A percentile compares a stretch with the other conserved stretches of the same genome.
These are phyloP conservation scores for Coemansia sp. DNA, from an alignment of 192 early-diverging fungal genomes.

Conservation along the genomic window DNA sequence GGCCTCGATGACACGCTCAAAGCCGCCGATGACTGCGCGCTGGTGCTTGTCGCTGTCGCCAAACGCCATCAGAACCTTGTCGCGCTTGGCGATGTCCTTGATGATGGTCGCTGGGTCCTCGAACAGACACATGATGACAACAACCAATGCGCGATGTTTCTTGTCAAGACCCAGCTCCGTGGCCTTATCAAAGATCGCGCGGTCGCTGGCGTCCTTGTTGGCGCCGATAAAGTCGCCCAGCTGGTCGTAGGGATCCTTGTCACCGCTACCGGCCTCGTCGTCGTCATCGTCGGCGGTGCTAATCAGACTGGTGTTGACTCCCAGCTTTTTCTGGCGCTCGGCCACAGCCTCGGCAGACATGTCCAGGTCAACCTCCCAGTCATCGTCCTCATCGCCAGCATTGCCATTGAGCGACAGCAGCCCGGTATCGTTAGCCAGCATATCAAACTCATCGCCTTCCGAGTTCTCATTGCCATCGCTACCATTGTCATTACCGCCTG, in stretches of 20 bases:
- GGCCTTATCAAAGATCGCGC: constrained; percentile 76
- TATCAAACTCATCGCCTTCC: constrained; percentile 68
- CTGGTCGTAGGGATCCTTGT: constrained; percentile 65
- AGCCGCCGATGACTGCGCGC: constrained; percentile 84
- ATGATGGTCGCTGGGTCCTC: constrained; percentile 54
- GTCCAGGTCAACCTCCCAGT: constrained; percentile 74
- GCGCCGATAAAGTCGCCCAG: constrained; percentile 75
- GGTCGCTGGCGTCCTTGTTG: constrained; percentile 60
- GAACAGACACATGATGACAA: constrained; percentile 84
- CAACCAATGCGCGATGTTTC: constrained; percentile 77
- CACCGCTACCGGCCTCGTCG: constrained; percentile 58
- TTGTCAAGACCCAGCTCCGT: constrained; percentile 70
- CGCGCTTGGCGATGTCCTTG: constrained; percentile 71
- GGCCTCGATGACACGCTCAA: constrained; percentile 79
- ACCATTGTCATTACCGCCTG: constrained; percentile 41
- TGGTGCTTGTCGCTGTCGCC: constrained; percentile 80
- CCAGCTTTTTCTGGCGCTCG: constrained; percentile 5
- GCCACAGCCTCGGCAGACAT: constrained; percentile 75
- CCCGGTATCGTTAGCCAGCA: constrained; percentile 69
- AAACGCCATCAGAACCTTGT: constrained; percentile 72
- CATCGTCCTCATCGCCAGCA: constrained; percentile 64
- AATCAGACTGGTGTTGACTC: constrained; percentile 41
- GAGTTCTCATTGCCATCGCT: constrained; percentile 49
- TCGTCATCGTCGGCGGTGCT: constrained; percentile 60
- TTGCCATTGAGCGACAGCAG: constrained; percentile 57